A percentile compares a stretch with the other conserved stretches of the same genome.
phyloP scores from a whole-genome alignment of 495 filamentous ascomycete genomes.

The Penicillium longicatenatum region DNA sequence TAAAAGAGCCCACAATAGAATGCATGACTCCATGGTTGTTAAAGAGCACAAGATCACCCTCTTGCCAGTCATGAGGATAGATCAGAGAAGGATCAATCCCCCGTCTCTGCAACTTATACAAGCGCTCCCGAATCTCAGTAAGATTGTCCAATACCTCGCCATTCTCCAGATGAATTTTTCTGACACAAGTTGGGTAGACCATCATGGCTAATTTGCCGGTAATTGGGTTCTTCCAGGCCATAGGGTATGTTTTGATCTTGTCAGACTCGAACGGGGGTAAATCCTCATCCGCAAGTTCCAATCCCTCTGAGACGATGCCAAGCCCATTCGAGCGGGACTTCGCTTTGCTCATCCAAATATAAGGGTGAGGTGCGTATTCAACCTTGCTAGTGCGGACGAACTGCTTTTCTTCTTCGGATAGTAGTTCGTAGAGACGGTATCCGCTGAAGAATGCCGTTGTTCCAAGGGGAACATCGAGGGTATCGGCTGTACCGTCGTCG shows the following conservation, averaged over 20 bases:
- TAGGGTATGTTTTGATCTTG: constrained; percentile 65
- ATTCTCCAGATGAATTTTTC: constrained; percentile 60
- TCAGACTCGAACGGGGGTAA: constrained; percentile 59
- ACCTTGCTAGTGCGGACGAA: constrained; percentile 60
- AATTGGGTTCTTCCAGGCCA: constrained; percentile 69
- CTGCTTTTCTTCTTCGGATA: constrained; percentile 61
- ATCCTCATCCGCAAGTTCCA: constrained; percentile 53
- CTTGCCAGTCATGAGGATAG: constrained; percentile 71
- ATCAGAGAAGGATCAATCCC: constrained; percentile 63
- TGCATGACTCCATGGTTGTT: constrained; percentile 71
- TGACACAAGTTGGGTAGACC: constrained; percentile 64
- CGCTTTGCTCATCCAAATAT: constrained; percentile 70
- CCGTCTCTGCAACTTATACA: constrained; percentile 63
- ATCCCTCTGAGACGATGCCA: constrained; percentile 60
- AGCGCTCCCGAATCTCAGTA: constrained; percentile 57
- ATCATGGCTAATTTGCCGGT: constrained; percentile 65
- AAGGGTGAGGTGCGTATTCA: constrained; percentile 71
- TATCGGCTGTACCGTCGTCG: constrained; percentile 65
- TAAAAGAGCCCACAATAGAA: constrained; percentile 69
- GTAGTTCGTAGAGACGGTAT: constrained; percentile 60
- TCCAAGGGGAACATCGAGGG: constrained; percentile 64
- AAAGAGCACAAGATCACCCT: constrained; percentile 70
- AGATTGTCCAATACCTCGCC: constrained; percentile 64
- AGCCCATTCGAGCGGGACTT: constrained; percentile 62
- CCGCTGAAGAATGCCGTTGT: constrained; percentile 70